A percentile compares a stretch with the other conserved stretches of the same genome.
Conservation (phyloP, 305 asterid genomes). For the Fraxinus nigra region DNA sequence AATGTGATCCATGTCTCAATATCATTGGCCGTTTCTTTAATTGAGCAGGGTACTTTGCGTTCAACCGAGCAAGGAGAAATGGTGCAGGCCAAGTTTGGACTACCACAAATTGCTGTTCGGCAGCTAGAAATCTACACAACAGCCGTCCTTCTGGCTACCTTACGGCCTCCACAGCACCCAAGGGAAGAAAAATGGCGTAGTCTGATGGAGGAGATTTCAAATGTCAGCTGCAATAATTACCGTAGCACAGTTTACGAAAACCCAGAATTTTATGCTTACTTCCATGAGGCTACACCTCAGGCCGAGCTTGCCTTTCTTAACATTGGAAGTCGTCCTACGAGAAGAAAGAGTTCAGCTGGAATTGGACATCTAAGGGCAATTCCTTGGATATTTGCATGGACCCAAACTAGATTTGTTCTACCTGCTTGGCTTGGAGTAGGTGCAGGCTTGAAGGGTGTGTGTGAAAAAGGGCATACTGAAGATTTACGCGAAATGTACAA, state of each 20-base stretch:
- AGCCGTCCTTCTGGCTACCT: conserved; percentile 88
- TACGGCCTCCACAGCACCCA: conserved; percentile 80
- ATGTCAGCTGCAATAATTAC: conserved; percentile 65
- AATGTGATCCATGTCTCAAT: neutral
- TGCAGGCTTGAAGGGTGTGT: conserved; percentile 70
- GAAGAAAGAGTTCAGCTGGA: conserved; percentile 68
- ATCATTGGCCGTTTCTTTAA: conserved; percentile 13
- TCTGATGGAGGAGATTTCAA: conserved; percentile 87
- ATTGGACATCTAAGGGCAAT: conserved; percentile 86
- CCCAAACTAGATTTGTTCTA: conserved; percentile 87
- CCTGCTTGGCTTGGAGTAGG: conserved; percentile 99
- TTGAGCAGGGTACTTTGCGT: conserved; percentile 78
- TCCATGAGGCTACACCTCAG: conserved; percentile 95
- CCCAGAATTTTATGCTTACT: conserved; percentile 81
- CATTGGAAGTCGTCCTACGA: conserved; percentile 91
- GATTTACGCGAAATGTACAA: conserved; percentile 83
- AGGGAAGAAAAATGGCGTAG: conserved; percentile 87
- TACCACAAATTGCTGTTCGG: conserved; percentile 84
- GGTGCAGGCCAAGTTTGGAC: conserved; percentile 97
- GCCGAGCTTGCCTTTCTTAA: conserved; percentile 92
- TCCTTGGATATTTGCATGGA: conserved; percentile 98
- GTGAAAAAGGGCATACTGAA: conserved; percentile 73
- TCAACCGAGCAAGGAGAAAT: conserved; percentile 98
- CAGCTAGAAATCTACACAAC: conserved; percentile 95
- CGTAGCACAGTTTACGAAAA: conserved; percentile 80